A percentile compares a stretch with the other conserved stretches of the same genome.
phyloP scores from a whole-genome alignment of 2,329 filamentous ascomycete genomes.

The Alternaria novae-zelandiae region DNA sequence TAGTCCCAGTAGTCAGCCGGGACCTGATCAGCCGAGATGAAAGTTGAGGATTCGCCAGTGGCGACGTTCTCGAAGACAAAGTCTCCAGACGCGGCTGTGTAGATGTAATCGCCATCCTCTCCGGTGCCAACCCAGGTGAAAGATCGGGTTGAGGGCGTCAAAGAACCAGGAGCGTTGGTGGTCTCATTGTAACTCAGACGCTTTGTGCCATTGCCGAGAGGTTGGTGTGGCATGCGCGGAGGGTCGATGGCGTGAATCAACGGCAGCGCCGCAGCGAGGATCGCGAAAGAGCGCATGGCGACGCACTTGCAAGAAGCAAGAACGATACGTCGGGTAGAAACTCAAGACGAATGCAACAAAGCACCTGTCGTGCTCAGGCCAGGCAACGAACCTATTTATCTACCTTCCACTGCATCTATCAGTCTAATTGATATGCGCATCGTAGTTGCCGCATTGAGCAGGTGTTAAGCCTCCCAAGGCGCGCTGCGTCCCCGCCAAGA shows the following conservation, averaged over 20 bases:
- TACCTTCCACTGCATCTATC: slow-evolving; percentile 26
- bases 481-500: slow-evolving; percentile 38
- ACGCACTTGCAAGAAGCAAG: neutral
- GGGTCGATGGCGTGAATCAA: slow-evolving; percentile 53
- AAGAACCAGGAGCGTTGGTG: slow-evolving; percentile 51
- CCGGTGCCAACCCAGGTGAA: slow-evolving; percentile 65
- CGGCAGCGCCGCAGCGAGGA: slow-evolving; percentile 36
- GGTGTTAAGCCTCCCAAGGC: slow-evolving; percentile 38
- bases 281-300: slow-evolving; percentile 38
- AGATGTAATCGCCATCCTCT: slow-evolving; percentile 68
- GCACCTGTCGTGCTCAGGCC: slow-evolving; percentile 6
- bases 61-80: slow-evolving; percentile 68
- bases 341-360: slow-evolving; percentile 21
- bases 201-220: slow-evolving; percentile 62
- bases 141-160: slow-evolving; percentile 54
- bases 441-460: slow-evolving; percentile 44
- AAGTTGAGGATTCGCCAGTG: slow-evolving; percentile 62
- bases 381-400: slow-evolving; percentile 22
- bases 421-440: slow-evolving; percentile 29
- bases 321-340: slow-evolving; percentile 15
- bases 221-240: slow-evolving; percentile 61
- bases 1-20: slow-evolving; percentile 64
- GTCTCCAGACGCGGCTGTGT: slow-evolving; percentile 56
- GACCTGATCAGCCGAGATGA: slow-evolving; percentile 65
- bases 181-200: slow-evolving; percentile 68